phyloP scores from a whole-genome alignment of 2,329 filamentous ascomycete species.

The Daldinia sp. region DNA sequence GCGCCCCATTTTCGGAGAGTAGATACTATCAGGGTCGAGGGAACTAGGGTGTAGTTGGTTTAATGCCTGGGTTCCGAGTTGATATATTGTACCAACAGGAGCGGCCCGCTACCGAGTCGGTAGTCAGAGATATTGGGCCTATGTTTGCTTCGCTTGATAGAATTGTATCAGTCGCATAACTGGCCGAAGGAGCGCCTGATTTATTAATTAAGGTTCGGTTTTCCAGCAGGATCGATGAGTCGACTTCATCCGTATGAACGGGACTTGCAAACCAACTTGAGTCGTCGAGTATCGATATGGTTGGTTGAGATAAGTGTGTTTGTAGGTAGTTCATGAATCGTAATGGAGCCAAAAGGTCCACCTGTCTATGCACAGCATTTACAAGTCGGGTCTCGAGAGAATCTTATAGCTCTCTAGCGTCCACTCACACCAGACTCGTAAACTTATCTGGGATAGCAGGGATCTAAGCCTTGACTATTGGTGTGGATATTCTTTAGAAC shows the following conservation, averaged over 20 bases:
- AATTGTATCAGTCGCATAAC: conserved; percentile 1
- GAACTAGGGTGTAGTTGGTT: neutral
- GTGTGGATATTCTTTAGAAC: conserved; percentile 20
- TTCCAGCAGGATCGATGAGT: conserved; percentile 4
- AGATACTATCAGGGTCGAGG: neutral
- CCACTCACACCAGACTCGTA: neutral
- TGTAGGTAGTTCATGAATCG: conserved; percentile 22
- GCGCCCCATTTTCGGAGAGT: conserved; percentile 29
- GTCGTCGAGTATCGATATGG: conserved; percentile 14
- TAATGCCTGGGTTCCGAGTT: conserved; percentile 1
- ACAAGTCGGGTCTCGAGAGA: conserved; percentile 17
- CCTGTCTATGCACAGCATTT: conserved; percentile 14
- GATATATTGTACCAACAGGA: conserved; percentile 8
- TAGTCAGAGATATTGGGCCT: conserved; percentile 3
- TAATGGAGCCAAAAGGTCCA: conserved; percentile 21
- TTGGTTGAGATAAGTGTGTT: conserved; percentile 17
- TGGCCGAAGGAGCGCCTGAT: conserved; percentile 5
- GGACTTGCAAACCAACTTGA: neutral
- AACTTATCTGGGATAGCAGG: neutral
- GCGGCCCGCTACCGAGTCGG: neutral
- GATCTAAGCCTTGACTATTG: conserved; percentile 3
- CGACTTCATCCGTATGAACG: conserved; percentile 17
- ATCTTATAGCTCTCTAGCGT: conserved; percentile 28
- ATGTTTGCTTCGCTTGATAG: conserved; percentile 11
- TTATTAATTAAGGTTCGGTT: conserved; percentile 15